Evolutionary conservation across 139 green algal genomes (phyloP).

Genomic region (Chloropicon primus): DNA sequence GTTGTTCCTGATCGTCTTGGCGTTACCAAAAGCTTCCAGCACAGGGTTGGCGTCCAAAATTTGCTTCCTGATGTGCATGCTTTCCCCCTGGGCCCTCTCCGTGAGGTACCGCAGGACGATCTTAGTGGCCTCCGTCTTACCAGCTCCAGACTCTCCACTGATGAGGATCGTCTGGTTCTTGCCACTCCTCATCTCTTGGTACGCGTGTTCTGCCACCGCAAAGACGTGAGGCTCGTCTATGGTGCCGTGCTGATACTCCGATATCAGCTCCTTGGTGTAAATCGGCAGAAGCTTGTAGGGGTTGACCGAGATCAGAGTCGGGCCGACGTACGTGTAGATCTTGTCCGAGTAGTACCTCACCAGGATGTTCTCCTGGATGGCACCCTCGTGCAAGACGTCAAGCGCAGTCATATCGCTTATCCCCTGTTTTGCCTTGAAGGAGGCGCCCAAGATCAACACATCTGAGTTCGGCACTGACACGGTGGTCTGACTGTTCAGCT

Average conservation of each 20-base stretch:
- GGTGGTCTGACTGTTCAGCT: not conserved
- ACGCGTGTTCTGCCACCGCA: slow-evolving; percentile 48
- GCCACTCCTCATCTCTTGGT: slow-evolving; percentile 62
- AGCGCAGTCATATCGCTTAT: not conserved
- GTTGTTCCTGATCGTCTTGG: slow-evolving; percentile 36
- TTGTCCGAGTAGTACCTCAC: slow-evolving; percentile 33
- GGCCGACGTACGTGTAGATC: slow-evolving; percentile 75
- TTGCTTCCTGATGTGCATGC: slow-evolving; percentile 35
- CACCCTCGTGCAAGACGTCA: not conserved
- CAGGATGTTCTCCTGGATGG: not conserved
- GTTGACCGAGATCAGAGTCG: slow-evolving; percentile 79
- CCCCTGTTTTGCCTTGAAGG: not conserved
- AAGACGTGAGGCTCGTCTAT: not conserved
- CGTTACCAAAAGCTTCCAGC: slow-evolving; percentile 35
- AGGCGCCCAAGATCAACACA: not conserved
- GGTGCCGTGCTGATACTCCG: not conserved
- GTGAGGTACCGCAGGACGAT: slow-evolving; percentile 57
- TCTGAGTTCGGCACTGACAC: not conserved
- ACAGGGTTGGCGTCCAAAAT: slow-evolving; percentile 39
- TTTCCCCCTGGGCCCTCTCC: not conserved
- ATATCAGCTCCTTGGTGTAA: slow-evolving; percentile 45
- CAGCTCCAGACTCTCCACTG: slow-evolving; percentile 24
- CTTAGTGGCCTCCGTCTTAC: slow-evolving; percentile 30
- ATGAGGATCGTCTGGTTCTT: slow-evolving; percentile 43
- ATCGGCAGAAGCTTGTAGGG: slow-evolving; percentile 66